Evolutionary conservation across 441 rosid genomes (phyloP).

Genomic region (Gossypium trilobum): DNA sequence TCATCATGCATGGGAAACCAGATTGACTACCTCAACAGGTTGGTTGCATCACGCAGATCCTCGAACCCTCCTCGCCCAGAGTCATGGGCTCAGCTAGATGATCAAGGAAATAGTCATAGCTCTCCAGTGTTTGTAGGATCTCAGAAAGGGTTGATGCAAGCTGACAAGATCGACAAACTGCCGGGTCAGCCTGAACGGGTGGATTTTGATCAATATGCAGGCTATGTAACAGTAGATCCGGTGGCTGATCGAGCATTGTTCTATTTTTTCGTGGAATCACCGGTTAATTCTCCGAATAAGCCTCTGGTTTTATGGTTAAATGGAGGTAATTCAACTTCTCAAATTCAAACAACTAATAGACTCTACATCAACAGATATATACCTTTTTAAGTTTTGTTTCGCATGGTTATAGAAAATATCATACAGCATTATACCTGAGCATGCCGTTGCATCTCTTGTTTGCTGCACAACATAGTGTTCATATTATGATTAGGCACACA

Average conservation of each 20-base stretch:
- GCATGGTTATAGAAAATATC: not conserved
- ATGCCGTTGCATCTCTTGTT: not conserved
- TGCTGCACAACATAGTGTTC: not conserved
- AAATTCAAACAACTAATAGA: not conserved
- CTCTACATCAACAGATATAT: not conserved
- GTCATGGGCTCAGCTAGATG: slow-evolving; percentile 12
- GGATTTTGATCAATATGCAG: slow-evolving; percentile 30
- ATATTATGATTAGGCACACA: not conserved
- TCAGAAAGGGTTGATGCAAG: slow-evolving; percentile 21
- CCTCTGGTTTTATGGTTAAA: slow-evolving; percentile 37
- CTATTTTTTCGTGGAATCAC: slow-evolving; percentile 34
- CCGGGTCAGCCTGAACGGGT: slow-evolving; percentile 29
- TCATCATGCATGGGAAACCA: slow-evolving; percentile 28
- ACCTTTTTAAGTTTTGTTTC: not conserved
- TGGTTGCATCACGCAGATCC: slow-evolving; percentile 24
- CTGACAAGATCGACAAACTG: slow-evolving; percentile 24
- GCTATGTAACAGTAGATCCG: slow-evolving; percentile 29
- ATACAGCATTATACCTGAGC: not conserved
- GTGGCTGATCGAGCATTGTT: slow-evolving; percentile 27
- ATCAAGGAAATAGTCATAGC: not conserved
- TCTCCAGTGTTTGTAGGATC: slow-evolving; percentile 11
- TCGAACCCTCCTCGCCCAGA: slow-evolving; percentile 17
- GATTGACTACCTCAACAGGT: slow-evolving; percentile 21
- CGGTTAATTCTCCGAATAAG: slow-evolving; percentile 20
- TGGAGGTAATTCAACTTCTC: slow-evolving; percentile 24